Base-by-base conservation (phyloP, 2,329 filamentous ascomycete species). In the Ascochyta viciae-villosae region DNA sequence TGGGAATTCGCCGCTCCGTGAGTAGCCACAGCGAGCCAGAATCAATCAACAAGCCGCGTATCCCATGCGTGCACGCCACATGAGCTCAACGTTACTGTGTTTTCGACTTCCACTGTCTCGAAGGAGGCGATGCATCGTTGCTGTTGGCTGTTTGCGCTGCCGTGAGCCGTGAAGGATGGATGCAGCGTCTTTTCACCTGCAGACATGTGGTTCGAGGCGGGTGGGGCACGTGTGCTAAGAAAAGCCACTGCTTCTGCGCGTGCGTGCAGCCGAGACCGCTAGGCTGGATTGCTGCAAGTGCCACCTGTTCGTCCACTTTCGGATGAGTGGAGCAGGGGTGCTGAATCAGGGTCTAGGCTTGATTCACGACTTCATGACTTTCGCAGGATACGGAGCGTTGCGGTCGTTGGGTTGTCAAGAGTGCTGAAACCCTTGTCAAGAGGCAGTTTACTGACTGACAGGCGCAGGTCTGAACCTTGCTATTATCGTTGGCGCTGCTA, bases 231-330 rank as follows among this genome's bases (percentile, higher is more conserved):
- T 44, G 34, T 54, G 56, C 57, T 59, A 59, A 60, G 57, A 59
- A 60, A 54, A 60, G 42, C 52, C 31, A 16, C 33, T 2, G 15
- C 15, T 8, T 16, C 12, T 19, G 41, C 29, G 39, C 34, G 44
- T 59, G 54, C 50, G 39, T 54, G 34, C 47, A 53, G 26, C 27
- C 50, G 44, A 55, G 43, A 6, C n/a, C 44, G 45, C 60, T 61
- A 58, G 38, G 40, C 53, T 29, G 29, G 4, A 42, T 33, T 29
- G 31, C 40, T 26, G 40, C 48, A 58, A 62, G 61, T 50, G 44
- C 54, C 53, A 59, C 47, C 39, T 35, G 54, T 56, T 58, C 59
- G 54, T 58, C 61, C 60, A 49, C 51, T 43, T 44, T 38, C 35
- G 54, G 55, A 26, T 53, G 35, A 37, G 61, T 53, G 57, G 53